A percentile compares a stretch with the other conserved stretches of the same genome.
phyloP scores from a whole-genome alignment of 2,329 filamentous ascomycete species.

The Ceratocystis colombiana region DNA sequence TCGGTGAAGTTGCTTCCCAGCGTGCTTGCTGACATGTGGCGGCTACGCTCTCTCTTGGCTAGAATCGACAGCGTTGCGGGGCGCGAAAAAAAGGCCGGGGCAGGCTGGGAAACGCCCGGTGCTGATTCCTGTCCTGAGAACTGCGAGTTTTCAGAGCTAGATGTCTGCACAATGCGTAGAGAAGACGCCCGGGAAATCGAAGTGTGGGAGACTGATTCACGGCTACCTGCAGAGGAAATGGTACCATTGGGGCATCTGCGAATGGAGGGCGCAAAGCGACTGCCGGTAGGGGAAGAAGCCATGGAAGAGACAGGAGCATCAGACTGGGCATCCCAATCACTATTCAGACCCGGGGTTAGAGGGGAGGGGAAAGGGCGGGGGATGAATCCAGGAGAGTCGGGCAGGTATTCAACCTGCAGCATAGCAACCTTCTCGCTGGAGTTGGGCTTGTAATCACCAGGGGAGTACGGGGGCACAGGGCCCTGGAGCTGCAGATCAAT shows the following conservation, averaged over 20 bases:
- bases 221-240: slow-evolving; percentile 1
- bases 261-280: slow-evolving; percentile 7
- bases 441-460: slow-evolving; percentile 29
- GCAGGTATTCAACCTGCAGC: slow-evolving; percentile 24
- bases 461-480: slow-evolving; percentile 41
- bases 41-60: slow-evolving; percentile 8
- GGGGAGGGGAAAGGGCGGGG: slow-evolving; percentile 26
- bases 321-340: slow-evolving; percentile 17
- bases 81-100: slow-evolving; percentile 6
- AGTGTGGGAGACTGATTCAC: slow-evolving; percentile 8
- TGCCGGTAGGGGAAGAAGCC: slow-evolving; percentile 13
- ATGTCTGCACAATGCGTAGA: slow-evolving; percentile 12
- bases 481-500: slow-evolving; percentile 43
- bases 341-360: slow-evolving; percentile 6
- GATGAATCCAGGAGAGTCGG: slow-evolving; percentile 17
- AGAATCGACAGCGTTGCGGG: slow-evolving; percentile 2
- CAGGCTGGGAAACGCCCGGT: not conserved
- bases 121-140: not conserved
- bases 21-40: slow-evolving; percentile 33
- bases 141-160: not conserved
- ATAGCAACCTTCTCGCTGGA: slow-evolving; percentile 19
- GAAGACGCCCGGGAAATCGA: slow-evolving; percentile 7
- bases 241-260: slow-evolving; percentile 6
- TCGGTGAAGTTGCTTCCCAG: slow-evolving; percentile 44
- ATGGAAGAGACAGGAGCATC: slow-evolving; percentile 20